Percentiles rank a stretch among this genome's conserved stretches.
phyloP scores from a whole-genome alignment of 441 rosid species.

The Cnidoscolus chayamansa region DNA sequence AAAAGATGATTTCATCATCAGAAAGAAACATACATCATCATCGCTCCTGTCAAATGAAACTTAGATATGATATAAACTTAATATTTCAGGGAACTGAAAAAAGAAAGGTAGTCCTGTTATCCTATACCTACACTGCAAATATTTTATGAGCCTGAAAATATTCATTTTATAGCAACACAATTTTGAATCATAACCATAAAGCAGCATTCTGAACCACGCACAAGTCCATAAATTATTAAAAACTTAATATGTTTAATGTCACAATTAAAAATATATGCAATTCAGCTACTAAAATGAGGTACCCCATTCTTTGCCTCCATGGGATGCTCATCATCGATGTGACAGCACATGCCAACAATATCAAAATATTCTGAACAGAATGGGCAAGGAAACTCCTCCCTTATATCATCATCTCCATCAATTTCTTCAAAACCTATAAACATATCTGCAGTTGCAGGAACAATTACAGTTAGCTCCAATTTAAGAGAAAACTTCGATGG shows the following conservation, averaged over 20 bases:
- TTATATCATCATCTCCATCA: conserved; percentile 82
- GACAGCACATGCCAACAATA: conserved; percentile 87
- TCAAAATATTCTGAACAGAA: conserved; percentile 89
- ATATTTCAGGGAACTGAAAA: neutral
- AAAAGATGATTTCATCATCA: conserved; percentile 3
- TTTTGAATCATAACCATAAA: conserved; percentile 3
- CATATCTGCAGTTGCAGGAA: conserved; percentile 58
- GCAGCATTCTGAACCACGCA: conserved; percentile 8
- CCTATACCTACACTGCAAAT: neutral
- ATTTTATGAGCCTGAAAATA: neutral
- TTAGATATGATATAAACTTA: conserved; percentile 3
- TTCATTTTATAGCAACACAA: neutral
- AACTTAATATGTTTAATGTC: neutral
- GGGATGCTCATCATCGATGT: conserved; percentile 91
- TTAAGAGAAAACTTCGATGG: neutral
- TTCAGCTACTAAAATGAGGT: conserved; percentile 18
- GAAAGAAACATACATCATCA: neutral
- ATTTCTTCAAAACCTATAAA: conserved; percentile 81
- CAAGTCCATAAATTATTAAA: neutral
- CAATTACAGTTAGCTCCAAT: conserved; percentile 19
- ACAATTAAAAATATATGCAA: neutral
- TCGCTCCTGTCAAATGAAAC: neutral
- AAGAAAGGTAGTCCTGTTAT: neutral
- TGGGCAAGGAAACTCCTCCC: conserved; percentile 95
- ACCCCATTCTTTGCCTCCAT: conserved; percentile 89